These are phyloP conservation scores for Sisymbrium irio DNA, from an alignment of 345 rosid genomes.

Conservation along the genomic window DNA sequence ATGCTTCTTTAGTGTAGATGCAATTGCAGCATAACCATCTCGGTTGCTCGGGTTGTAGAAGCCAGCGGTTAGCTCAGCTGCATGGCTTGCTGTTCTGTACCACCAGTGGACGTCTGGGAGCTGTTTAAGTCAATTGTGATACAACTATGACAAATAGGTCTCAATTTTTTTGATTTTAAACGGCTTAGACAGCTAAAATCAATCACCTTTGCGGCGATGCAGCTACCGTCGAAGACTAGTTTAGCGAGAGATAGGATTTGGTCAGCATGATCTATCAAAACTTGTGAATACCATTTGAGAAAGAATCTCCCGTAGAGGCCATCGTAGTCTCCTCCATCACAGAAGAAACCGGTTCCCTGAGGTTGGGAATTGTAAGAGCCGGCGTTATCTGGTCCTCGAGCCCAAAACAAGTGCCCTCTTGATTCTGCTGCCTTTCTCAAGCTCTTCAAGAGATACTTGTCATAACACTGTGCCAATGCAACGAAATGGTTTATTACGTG, in stretches of 20 bases:
- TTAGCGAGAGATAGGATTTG: conserved; percentile 75
- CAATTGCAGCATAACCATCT: conserved; percentile 84
- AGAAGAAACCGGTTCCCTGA: conserved; percentile 84
- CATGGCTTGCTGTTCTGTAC: conserved; percentile 95
- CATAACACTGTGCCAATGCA: conserved; percentile 71
- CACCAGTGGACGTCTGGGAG: conserved; percentile 94
- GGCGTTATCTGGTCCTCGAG: conserved; percentile 81
- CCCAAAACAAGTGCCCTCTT: conserved; percentile 82
- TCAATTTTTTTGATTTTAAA: not conserved
- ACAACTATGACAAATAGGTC: not conserved
- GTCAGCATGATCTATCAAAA: conserved; percentile 80
- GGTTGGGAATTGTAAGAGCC: conserved; percentile 90
- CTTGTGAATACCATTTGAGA: conserved; percentile 86
- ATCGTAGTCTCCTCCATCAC: conserved; percentile 95
- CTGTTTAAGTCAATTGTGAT: conserved; percentile 61
- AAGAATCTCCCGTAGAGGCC: conserved; percentile 93
- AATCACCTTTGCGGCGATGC: conserved; percentile 80
- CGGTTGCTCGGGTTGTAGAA: conserved; percentile 85
- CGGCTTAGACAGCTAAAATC: conserved; percentile 17
- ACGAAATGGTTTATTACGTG: conserved; percentile 10
- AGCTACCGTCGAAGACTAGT: conserved; percentile 73
- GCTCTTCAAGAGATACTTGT: conserved; percentile 70
- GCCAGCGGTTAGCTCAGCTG: conserved; percentile 94
- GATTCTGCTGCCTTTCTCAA: conserved; percentile 82
- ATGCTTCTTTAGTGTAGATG: conserved; percentile 64